A percentile compares a stretch with the other conserved stretches of the same genome.
phyloP scores from a whole-genome alignment of 2,329 filamentous ascomycete species.

The Microcyclosporella mali region DNA sequence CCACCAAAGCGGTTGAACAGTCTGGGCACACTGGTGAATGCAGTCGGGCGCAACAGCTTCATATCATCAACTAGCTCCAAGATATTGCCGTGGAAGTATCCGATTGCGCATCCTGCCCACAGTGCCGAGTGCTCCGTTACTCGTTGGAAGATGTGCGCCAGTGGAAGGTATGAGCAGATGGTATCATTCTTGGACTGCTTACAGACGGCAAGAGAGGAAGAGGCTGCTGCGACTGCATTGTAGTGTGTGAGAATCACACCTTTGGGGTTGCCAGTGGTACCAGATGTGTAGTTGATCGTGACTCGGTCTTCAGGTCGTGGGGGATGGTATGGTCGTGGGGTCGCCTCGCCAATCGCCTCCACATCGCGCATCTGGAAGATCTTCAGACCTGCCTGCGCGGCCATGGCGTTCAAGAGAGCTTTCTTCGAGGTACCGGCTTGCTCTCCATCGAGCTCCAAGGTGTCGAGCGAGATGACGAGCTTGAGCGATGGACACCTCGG shows the following conservation, averaged over 20 bases:
- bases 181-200: slow-evolving; percentile 54
- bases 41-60: slow-evolving; percentile 75
- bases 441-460: slow-evolving; percentile 69
- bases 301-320: slow-evolving; percentile 69
- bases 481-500: slow-evolving; percentile 74
- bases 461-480: slow-evolving; percentile 79
- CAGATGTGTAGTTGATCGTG: slow-evolving; percentile 88
- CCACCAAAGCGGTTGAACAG: slow-evolving; percentile 86
- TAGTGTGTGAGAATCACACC: slow-evolving; percentile 76
- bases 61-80: slow-evolving; percentile 81
- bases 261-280: slow-evolving; percentile 77
- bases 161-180: slow-evolving; percentile 78
- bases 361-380: slow-evolving; percentile 77
- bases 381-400: slow-evolving; percentile 64
- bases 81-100: slow-evolving; percentile 92
- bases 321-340: slow-evolving; percentile 63
- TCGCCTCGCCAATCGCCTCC: slow-evolving; percentile 69
- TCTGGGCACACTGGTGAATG: slow-evolving; percentile 82
- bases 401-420: slow-evolving; percentile 68
- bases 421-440: slow-evolving; percentile 70
- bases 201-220: slow-evolving; percentile 52
- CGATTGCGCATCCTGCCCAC: slow-evolving; percentile 66
- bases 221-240: slow-evolving; percentile 69
- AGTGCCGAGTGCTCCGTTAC: slow-evolving; percentile 72
- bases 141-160: slow-evolving; percentile 91